phyloP scores from a whole-genome alignment of 495 filamentous ascomycete species.

The Aspergillus incahuasiensis region DNA sequence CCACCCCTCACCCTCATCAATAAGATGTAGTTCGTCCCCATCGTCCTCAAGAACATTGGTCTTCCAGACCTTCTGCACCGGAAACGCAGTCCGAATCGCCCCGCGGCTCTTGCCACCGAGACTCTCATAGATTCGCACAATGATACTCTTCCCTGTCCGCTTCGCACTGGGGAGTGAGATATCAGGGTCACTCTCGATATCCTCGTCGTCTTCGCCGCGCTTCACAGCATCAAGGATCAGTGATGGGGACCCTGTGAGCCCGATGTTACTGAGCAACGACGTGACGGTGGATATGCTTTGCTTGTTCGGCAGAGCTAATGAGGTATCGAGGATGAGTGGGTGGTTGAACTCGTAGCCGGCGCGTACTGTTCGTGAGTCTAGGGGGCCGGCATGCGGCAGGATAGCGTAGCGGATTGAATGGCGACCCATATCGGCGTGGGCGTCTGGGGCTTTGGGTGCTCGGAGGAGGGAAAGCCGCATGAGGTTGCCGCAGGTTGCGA shows the following conservation, averaged over 20 bases:
- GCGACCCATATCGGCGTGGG: conserved; percentile 91
- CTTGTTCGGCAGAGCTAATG: background rate
- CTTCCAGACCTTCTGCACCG: conserved; percentile 72
- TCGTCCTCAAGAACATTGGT: conserved; percentile 66
- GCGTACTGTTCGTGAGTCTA: conserved; percentile 70
- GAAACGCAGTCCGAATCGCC: conserved; percentile 57
- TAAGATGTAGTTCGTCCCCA: conserved; percentile 47
- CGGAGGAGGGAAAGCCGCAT: conserved; percentile 90
- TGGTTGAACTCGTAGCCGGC: conserved; percentile 89
- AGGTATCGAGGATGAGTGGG: conserved; percentile 51
- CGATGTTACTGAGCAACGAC: conserved; percentile 44
- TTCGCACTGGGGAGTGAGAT: conserved; percentile 49
- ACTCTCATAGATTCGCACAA: conserved; percentile 83
- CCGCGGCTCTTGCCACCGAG: conserved; percentile 78
- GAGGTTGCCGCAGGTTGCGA: conserved; percentile 82
- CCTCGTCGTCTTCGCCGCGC: conserved; percentile 92
- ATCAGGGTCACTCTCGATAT: conserved; percentile 57
- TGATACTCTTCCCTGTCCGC: conserved; percentile 69
- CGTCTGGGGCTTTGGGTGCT: conserved; percentile 93
- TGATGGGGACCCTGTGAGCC: conserved; percentile 52
- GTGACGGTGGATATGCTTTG: background rate
- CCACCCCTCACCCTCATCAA: conserved; percentile 32
- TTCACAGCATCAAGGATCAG: conserved; percentile 81
- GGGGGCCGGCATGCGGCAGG: conserved; percentile 69
- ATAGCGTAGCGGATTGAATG: conserved; percentile 91